phyloP scores from a whole-genome alignment of 2,329 filamentous ascomycete species.

The Rhinocladiella similis region DNA sequence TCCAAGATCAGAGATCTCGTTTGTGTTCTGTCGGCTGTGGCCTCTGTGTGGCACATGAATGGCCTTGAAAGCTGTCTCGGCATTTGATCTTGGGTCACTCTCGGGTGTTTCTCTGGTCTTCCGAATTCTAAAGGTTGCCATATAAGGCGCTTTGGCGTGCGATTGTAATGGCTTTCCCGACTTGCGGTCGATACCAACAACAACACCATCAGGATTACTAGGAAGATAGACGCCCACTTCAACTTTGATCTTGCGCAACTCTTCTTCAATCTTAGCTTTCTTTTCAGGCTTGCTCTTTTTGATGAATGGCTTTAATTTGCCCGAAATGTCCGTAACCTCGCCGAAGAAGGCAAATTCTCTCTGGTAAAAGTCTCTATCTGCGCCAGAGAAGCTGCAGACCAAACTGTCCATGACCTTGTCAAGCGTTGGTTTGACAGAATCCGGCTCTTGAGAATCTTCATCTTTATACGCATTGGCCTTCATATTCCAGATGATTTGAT shows the following conservation, averaged over 20 bases:
- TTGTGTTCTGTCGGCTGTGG: constrained; percentile 27
- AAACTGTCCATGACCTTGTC: constrained; percentile 87
- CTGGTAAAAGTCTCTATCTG: constrained; percentile 85
- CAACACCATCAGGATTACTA: constrained; percentile 93
- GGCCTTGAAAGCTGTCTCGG: constrained; percentile 49
- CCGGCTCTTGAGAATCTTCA: constrained; percentile 84
- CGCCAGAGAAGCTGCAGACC: constrained; percentile 74
- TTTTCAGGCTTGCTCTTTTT: constrained; percentile 93
- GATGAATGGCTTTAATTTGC: constrained; percentile 90
- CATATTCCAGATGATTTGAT: constrained; percentile 99
- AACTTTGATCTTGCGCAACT: constrained; percentile 94
- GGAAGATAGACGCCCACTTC: constrained; percentile 97
- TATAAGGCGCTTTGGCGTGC: constrained; percentile 97
- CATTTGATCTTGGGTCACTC: constrained; percentile 55
- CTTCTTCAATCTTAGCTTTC: constrained; percentile 98
- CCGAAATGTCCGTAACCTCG: constrained; percentile 92
- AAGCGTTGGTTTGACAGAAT: constrained; percentile 88
- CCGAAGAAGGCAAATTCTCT: constrained; percentile 98
- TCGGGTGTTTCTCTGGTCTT: constrained; percentile 62
- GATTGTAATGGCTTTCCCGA: constrained; percentile 96
- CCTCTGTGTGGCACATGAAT: constrained; percentile 23
- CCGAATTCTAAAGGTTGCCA: constrained; percentile 97
- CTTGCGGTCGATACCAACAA: constrained; percentile 96
- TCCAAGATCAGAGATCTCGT: constrained; percentile 20
- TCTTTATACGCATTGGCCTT: constrained; percentile 99